These are phyloP conservation scores for Hyphopichia burtonii DNA, from an alignment of 1,139 yeast genomes.

Conservation along the genomic window DNA sequence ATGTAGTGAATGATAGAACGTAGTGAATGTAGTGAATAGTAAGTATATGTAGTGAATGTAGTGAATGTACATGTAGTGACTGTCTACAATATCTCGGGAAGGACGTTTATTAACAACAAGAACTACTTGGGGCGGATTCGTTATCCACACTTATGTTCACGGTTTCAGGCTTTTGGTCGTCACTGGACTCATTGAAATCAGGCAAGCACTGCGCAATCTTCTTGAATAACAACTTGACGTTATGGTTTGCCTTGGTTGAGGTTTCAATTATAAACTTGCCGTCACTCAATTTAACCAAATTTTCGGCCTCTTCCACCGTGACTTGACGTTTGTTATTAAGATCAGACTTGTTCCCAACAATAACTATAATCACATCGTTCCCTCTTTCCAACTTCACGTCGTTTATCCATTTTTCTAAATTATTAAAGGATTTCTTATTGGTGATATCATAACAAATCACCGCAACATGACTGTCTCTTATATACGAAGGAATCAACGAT, in stretches of 20 bases:
- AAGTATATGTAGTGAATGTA: too few relatives aligned
- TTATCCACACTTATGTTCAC: slow-evolving; percentile 42
- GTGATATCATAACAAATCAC: slow-evolving; percentile 94
- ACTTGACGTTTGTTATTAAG: slow-evolving; percentile 76
- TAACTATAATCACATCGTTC: slow-evolving; percentile 54
- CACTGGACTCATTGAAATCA: slow-evolving; percentile 59
- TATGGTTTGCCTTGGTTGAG: slow-evolving; percentile 91
- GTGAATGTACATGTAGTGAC: too few relatives aligned
- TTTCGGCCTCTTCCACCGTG: slow-evolving; percentile 75
- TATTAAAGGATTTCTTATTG: slow-evolving; percentile 74
- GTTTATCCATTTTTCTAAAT: slow-evolving; percentile 54
- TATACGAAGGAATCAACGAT: slow-evolving; percentile 75
- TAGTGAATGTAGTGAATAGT: too few relatives aligned
- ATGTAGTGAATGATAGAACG: too few relatives aligned
- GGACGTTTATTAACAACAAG: slow-evolving; percentile 16
- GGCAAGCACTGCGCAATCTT: slow-evolving; percentile 90
- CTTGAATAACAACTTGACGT: slow-evolving; percentile 84
- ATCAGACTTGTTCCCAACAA: slow-evolving; percentile 59
- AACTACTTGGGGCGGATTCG: slow-evolving; percentile 10
- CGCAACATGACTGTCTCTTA: slow-evolving; percentile 95
- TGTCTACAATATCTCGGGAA: too few relatives aligned
- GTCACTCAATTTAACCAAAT: slow-evolving; percentile 50
- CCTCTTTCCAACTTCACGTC: slow-evolving; percentile 74
- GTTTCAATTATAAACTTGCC: slow-evolving; percentile 88
- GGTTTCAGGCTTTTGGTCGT: slow-evolving; percentile 40